Base-by-base conservation (phyloP, 2,329 filamentous ascomycete genomes). In the Mycosphaerella arachidis region DNA sequence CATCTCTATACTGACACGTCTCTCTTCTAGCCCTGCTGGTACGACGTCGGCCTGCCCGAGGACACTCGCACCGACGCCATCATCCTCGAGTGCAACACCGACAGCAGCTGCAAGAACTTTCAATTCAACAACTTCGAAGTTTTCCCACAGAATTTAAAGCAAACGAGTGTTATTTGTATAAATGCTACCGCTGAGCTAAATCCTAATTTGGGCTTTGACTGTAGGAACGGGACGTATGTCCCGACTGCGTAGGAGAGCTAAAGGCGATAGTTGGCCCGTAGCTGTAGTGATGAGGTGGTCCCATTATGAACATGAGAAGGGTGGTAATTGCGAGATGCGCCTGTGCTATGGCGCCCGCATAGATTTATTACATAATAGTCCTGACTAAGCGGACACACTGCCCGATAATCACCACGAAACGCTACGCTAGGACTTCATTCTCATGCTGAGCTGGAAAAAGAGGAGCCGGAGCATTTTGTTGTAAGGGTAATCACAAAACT, bases 71-170 rank as follows among this genome's bases (percentile, higher is more conserved):
- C 74, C 1, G 76, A 79, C 59, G 71, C 74, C 9, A 66, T 77
- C 37, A 74, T 79, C 37, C 66, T 79, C 24, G 75, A 78, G 60
- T 78, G 77, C 60, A 77, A 76, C 58, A 76, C 74, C 2, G 64
- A 72, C 9, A 67, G 62, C 4, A 78, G 75, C 3, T 79, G 77
- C 66, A 57, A 57, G 53, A 67, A 68, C 57, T 70, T 71, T 48
- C 37, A 60, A 58, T 59, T 65, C n/a, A 57, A 50, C 10, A 61
- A 63, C 40, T 67, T 69, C 37, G 40, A 71, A 56, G 20, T 69
- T 30, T 60, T 62, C 30, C 67, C 67, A 48, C 62, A 70, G 54
- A 67, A 60, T 20, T 27, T 60, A 18, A 64, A 62, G 20, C 48
- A 56, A 18, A 58, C 66, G 3, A 61, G 54, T 13, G 63, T 65